Percentiles rank a stretch among this genome's conserved stretches.
Evolutionary conservation across 2,329 filamentous ascomycete species (phyloP).

Genomic region (Knufia petricola): DNA sequence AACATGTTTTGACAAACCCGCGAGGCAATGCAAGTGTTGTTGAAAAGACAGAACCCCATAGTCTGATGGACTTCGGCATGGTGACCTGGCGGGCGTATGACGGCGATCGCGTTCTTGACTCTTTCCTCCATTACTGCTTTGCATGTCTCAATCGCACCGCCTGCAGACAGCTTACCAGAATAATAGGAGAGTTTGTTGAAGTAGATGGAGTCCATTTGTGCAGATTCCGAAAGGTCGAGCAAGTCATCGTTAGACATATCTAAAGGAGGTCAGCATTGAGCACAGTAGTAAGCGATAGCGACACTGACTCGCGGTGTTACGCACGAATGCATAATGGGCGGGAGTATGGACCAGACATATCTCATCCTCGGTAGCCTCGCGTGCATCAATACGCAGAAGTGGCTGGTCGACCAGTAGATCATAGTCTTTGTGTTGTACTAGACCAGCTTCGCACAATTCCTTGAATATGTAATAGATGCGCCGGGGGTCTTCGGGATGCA

Average conservation of each 20-base stretch:
- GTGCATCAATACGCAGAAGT: constrained; percentile 61
- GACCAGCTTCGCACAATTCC: constrained; percentile 69
- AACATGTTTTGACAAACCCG: constrained; percentile 75
- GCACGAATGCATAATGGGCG: constrained; percentile 72
- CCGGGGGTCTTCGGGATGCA: constrained; percentile 88
- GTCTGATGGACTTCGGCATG: constrained; percentile 79
- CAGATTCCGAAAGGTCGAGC: constrained; percentile 49
- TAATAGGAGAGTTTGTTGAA: constrained; percentile 73
- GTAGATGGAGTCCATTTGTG: constrained; percentile 66
- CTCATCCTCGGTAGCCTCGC: constrained; percentile 68
- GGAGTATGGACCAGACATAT: constrained; percentile 68
- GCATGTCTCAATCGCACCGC: constrained; percentile 91
- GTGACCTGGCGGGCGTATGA: constrained; percentile 90
- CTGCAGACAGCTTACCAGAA: constrained; percentile 74
- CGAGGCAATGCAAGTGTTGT: constrained; percentile 92
- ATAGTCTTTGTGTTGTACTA: constrained; percentile 51
- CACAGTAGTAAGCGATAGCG: too few species aligned
- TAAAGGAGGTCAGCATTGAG: constrained; percentile 22
- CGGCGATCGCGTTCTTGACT: constrained; percentile 89
- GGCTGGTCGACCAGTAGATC: constrained; percentile 40
- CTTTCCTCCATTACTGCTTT: constrained; percentile 73
- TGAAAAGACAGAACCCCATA: constrained; percentile 96
- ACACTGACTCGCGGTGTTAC: constrained; percentile 38
- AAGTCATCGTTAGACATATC: constrained; percentile 51
- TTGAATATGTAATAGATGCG: constrained; percentile 90